Base-by-base conservation (phyloP, 306 rosid genomes). In the Trifolium pratense region DNA sequence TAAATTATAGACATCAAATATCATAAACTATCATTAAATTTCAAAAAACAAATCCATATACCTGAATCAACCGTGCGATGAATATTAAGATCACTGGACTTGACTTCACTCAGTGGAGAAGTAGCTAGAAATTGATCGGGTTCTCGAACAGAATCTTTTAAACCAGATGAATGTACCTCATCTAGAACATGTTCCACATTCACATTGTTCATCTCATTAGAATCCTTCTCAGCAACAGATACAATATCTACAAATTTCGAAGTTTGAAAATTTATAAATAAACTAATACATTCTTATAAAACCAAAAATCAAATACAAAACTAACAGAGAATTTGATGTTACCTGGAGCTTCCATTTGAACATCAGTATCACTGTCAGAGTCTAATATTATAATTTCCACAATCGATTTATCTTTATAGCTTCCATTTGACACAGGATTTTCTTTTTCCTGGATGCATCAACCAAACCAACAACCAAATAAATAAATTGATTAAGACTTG, bases 261-360 rank as follows among this genome's bases (percentile, higher is more conserved):
- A 48, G 10, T 7, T 29, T 23, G 9, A 48, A 67, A 25, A 14
- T 3, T 14, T n/a, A 45, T 45, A 45, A 45, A 68, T 12, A 46
- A 68, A 29, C 43, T 48, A 17, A 45, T 45, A 0, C 25, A 67
- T 21, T 14, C 40, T 36, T 15, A 23, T 58, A 43, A 43, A 43
- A 11, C 3, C 16, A 9, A 67, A 67, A 25, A 26, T 15, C 42
- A 67, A 31, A 16, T 32, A 16, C 25, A 13, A 53, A 36, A 70
- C 32, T n/a, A n/a, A n/a, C n/a, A n/a, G n/a, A n/a, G n/a, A n/a
- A n/a, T n/a, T n/a, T n/a, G 40, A n/a, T 21, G 34, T 73, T 73
- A 73, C 70, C 78, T 61, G 36, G 62, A 45, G 21, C 61, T 29
- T 31, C 70, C 49, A 73, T 31, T 61, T 26, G n/a, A 61, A 17